Evolutionary conservation across 176 grass and related monocot genomes (phyloP).

Genomic region (Urochloa ruziziensis): DNA sequence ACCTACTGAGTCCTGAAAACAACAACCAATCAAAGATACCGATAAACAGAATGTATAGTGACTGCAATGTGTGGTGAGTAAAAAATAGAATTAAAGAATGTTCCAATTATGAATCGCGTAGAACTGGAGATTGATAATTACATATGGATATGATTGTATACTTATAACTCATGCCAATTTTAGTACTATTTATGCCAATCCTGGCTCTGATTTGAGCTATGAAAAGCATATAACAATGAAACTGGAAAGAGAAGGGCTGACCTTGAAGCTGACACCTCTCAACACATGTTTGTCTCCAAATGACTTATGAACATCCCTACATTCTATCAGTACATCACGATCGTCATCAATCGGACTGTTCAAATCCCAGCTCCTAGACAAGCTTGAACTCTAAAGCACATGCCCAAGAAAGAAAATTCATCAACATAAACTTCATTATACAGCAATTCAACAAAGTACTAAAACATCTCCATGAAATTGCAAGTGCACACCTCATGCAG

Average conservation of each 20-base stretch:
- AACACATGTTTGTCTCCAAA: slow-evolving; percentile 91
- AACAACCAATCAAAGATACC: background rate
- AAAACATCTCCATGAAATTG: background rate
- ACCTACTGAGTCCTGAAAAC: background rate
- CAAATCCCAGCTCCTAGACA: slow-evolving; percentile 45
- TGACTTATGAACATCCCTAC: slow-evolving; percentile 89
- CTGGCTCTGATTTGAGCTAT: background rate
- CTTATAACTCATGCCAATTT: slow-evolving; percentile 8
- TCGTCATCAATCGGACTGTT: slow-evolving; percentile 37
- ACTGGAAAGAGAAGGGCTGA: slow-evolving; percentile 36
- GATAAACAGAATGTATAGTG: background rate
- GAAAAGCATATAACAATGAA: background rate
- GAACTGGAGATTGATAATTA: background rate
- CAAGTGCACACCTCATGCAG: slow-evolving; percentile 35
- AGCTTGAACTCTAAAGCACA: slow-evolving; percentile 50
- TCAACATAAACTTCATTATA: slow-evolving; percentile 6
- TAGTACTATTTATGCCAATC: background rate
- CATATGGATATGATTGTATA: background rate
- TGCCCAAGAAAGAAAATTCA: background rate
- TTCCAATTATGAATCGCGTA: background rate
- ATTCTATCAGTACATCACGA: slow-evolving; percentile 78
- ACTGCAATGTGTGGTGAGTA: background rate
- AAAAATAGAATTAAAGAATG: background rate
- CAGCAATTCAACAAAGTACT: background rate
- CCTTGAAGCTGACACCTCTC: slow-evolving; percentile 89